These are phyloP conservation scores for Fraxinus velutina DNA, from an alignment of 305 asterid species.

Conservation along the genomic window DNA sequence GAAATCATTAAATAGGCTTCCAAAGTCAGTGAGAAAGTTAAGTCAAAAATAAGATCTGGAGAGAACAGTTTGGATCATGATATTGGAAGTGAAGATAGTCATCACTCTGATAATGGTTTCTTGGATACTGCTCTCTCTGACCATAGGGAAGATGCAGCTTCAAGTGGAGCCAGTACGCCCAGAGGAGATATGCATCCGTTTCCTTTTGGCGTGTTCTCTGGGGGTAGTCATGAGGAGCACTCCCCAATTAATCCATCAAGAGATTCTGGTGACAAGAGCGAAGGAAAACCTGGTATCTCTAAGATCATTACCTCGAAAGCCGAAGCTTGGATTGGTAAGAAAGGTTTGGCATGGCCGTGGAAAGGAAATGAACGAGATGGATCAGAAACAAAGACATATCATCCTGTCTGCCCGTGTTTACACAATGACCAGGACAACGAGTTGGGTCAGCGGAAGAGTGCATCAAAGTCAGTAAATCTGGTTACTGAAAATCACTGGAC, in stretches of 20 bases:
- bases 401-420: constrained; percentile 66
- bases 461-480: constrained; percentile 47
- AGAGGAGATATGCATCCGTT: constrained; percentile 52
- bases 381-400: constrained; percentile 54
- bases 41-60: constrained; percentile 59
- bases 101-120: constrained; percentile 58
- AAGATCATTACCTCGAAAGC: constrained; percentile 63
- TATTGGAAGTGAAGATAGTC: constrained; percentile 61
- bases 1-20: constrained; percentile 51
- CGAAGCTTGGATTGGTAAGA: constrained; percentile 79
- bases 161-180: constrained; percentile 90
- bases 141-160: constrained; percentile 74
- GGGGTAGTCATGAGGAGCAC: constrained; percentile 43
- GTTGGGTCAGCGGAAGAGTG: constrained; percentile 40
- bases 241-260: constrained; percentile 43
- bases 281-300: constrained; percentile 50
- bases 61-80: constrained; percentile 53
- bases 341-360: constrained; percentile 80
- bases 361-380: constrained; percentile 69
- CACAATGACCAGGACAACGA: constrained; percentile 61
- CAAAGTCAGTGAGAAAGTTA: constrained; percentile 79
- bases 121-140: constrained; percentile 44
- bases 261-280: constrained; percentile 69
- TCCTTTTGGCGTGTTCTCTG: constrained; percentile 66
- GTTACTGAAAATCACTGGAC: constrained; percentile 41